Percentiles rank a stretch among this genome's conserved stretches.
Evolutionary conservation across 257 asterid genomes (phyloP).

Genomic region (Handroanthus guayacan): DNA sequence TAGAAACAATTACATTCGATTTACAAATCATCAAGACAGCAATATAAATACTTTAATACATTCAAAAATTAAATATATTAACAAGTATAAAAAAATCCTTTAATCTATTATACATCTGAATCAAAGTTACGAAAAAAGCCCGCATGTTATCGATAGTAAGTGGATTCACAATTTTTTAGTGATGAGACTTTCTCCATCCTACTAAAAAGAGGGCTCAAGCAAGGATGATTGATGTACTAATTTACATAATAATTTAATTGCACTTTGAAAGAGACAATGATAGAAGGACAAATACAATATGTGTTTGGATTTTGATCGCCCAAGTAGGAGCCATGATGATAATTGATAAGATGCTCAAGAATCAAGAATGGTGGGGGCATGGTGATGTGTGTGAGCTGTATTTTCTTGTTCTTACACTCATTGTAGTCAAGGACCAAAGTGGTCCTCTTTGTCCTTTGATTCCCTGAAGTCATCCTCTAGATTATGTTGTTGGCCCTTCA

Average conservation of each 20-base stretch:
- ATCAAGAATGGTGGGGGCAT: conserved; percentile 26
- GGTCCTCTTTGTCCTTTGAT: conserved; percentile 17
- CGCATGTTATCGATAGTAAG: no score
- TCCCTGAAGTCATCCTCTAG: background rate
- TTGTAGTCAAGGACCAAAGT: conserved; percentile 14
- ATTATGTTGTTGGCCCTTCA: conserved; percentile 18
- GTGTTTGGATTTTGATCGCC: background rate
- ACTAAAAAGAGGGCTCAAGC: background rate
- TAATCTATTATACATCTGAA: no score
- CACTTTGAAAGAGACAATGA: background rate
- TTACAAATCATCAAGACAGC: no score
- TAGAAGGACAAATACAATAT: background rate
- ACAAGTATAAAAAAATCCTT: no score
- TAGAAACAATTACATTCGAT: no score
- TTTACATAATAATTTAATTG: background rate
- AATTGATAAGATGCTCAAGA: conserved; percentile 14
- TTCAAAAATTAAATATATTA: no score
- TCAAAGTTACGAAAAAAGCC: no score
- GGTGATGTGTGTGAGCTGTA: conserved; percentile 32
- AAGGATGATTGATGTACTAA: background rate
- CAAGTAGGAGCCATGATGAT: background rate
- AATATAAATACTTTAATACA: no score
- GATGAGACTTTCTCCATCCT: no score
- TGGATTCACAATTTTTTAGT: no score
- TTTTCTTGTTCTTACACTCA: conserved; percentile 6